phyloP scores from a whole-genome alignment of 2,329 filamentous ascomycete species.

The Aspergillus ochraceus region DNA sequence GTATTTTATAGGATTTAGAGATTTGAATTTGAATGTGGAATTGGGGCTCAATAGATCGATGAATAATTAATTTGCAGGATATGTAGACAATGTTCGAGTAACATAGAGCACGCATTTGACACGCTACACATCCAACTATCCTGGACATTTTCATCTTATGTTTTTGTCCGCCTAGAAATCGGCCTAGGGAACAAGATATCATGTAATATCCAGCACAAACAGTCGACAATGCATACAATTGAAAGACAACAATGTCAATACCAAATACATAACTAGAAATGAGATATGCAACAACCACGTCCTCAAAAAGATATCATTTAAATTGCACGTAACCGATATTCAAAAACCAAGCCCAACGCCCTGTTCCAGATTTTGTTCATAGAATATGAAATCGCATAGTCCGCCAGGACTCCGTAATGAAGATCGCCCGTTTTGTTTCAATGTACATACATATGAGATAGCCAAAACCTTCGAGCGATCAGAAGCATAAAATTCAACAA shows the following conservation, averaged over 20 bases:
- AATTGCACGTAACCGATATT: neutral
- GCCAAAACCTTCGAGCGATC: neutral
- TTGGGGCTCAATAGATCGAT: neutral
- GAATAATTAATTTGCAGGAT: neutral
- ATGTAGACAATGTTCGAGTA: too few relatives aligned
- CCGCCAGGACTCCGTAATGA: neutral
- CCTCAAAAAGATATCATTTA: neutral
- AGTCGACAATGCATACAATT: neutral
- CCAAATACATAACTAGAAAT: neutral
- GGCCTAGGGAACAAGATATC: too few relatives aligned
- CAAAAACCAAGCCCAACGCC: neutral
- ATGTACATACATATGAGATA: neutral
- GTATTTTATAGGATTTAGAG: neutral
- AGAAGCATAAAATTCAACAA: neutral
- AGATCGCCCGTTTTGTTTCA: neutral
- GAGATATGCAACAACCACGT: neutral
- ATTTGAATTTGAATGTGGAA: neutral
- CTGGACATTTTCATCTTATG: too few relatives aligned
- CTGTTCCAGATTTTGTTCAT: neutral
- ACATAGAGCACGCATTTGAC: too few relatives aligned
- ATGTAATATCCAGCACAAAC: too few relatives aligned
- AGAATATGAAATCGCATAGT: neutral
- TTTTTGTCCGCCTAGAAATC: too few relatives aligned
- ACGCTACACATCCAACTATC: too few relatives aligned
- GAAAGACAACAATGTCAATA: neutral